Conservation (phyloP, 169 alveolate genomes). For the Babesia gibsoni region DNA sequence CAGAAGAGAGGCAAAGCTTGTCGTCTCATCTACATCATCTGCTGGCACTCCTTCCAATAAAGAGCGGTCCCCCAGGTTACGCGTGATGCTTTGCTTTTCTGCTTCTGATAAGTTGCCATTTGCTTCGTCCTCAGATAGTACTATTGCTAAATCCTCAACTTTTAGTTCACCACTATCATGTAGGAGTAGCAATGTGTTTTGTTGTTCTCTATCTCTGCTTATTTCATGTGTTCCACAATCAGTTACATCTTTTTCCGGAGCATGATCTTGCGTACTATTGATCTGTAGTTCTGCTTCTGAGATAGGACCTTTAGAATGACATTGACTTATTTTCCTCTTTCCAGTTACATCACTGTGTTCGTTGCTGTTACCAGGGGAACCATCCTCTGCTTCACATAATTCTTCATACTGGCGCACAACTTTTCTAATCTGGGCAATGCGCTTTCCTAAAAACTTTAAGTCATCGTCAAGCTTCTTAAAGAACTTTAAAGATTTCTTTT, state of each 20-base stretch:
- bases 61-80: not conserved
- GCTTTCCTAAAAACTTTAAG: constrained; percentile 24
- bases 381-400: not conserved
- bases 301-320: no score
- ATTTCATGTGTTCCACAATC: not conserved
- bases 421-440: constrained; percentile 21
- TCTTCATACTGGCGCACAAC: constrained; percentile 41
- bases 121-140: not conserved
- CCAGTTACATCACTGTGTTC: no score
- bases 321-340: not conserved
- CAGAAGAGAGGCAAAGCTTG: constrained; percentile 1
- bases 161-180: not conserved
- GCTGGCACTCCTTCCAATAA: not conserved
- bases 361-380: not conserved
- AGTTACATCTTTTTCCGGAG: not conserved
- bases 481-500: constrained; percentile 1
- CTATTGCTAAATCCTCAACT: not conserved
- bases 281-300: no score
- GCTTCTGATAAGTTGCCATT: not conserved
- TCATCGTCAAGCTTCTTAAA: constrained; percentile 18
- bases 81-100: not conserved
- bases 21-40: not conserved
- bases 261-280: not conserved
- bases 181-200: not conserved
- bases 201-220: not conserved